Base-by-base conservation (phyloP, 148 eudicot species). In the Arbutus unedo region DNA sequence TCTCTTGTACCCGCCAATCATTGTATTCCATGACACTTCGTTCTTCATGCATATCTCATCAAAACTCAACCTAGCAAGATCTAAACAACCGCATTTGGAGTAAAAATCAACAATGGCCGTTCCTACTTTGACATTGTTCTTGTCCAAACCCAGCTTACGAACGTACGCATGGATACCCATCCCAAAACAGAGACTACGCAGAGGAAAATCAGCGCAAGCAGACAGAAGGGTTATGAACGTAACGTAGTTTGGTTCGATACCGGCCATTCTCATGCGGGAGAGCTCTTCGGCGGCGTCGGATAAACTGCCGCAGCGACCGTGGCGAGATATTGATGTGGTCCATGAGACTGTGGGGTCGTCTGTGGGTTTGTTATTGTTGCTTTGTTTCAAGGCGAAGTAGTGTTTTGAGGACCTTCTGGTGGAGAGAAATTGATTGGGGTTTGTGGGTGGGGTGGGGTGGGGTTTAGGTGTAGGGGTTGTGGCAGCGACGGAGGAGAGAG, bases 1-100 rank as follows among this genome's bases (percentile, higher is more conserved):
- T 64, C 92, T 90, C 95, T 91, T 90, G 77, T 88, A 92, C 85
- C 95, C 95, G 85, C 91, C 87, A 79, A 93, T 85, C 93, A 93
- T 88, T 51, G 90, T 91, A 67, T 91, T 94, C 98, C 97, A 94
- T 72, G 95, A 77, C 15, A 93, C 84, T n/a, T 85, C 85, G 85
- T 94, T 93, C 83, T 85, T 94, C 3, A 16, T 66, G 15, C 57
- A 19, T 79, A 93, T 87, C 72, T 84, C 86, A 68, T 91, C 91
- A 78, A 94, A 93, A 76, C 86, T 62, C 80, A 84, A 45, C 81
- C 89, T 82, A 10, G 95, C 97, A 0, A 84, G 84, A 9, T 88
- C 93, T 41, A 91, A 78, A 6, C 82, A 51, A 13, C 89, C 86
- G 13, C 84, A 81, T 83, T 93, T 93, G 4, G 93, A 87, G 77